phyloP scores from a whole-genome alignment of 2,329 filamentous ascomycete genomes.

The Pyrenophora teres region DNA sequence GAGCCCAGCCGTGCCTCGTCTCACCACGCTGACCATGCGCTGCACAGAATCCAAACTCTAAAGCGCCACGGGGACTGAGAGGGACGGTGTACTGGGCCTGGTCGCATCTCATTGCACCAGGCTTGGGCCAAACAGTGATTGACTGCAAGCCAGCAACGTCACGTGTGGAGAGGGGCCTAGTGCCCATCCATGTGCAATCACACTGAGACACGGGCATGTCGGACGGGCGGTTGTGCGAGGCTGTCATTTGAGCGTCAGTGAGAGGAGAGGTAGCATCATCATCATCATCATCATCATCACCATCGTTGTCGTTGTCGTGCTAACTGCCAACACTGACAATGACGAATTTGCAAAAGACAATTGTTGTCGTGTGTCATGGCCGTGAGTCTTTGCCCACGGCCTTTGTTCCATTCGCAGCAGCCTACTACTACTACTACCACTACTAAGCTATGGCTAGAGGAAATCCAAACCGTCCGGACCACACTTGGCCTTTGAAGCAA shows the following conservation, averaged over 20 bases:
- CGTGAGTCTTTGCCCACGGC: conserved; percentile 25
- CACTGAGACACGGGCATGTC: conserved; percentile 17
- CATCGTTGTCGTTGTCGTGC: no score
- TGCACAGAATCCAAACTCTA: conserved; percentile 12
- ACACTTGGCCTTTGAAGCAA: no score
- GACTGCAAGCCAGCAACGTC: conserved; percentile 1
- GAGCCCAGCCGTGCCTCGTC: conserved; percentile 18
- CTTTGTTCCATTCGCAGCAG: conserved; percentile 25
- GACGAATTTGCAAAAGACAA: not conserved
- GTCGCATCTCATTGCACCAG: conserved; percentile 15
- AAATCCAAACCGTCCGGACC: conserved; percentile 20
- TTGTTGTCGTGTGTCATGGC: conserved; percentile 15
- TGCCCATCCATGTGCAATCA: conserved; percentile 15
- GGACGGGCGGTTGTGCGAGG: conserved; percentile 16
- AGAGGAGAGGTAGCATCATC: conserved; percentile 1
- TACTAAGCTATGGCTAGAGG: conserved; percentile 27
- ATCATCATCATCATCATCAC: not conserved
- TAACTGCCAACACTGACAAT: no score
- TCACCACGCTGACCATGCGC: conserved; percentile 9
- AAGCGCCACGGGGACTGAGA: conserved; percentile 13
- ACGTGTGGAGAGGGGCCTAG: conserved; percentile 14
- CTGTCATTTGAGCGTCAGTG: conserved; percentile 18
- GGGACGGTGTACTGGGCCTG: conserved; percentile 12
- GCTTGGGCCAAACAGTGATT: conserved; percentile 2
- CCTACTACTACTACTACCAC: conserved; percentile 21